Conservation (phyloP, 1,284 basidiomycete species). For the Malassezia furfur region DNA sequence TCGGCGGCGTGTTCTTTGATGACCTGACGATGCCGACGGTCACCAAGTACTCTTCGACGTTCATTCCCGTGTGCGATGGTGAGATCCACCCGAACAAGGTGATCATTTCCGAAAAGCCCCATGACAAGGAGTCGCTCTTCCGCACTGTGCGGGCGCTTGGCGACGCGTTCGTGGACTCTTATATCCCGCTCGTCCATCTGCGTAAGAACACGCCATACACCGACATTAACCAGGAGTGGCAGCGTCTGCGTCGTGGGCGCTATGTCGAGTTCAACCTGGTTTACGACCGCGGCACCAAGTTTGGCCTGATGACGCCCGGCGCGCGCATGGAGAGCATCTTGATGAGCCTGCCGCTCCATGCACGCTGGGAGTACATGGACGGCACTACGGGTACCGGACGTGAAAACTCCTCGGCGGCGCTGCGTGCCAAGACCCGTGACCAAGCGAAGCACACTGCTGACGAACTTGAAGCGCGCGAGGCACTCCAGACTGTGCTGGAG, state of each 20-base stretch:
- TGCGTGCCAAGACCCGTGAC: conserved; percentile 5
- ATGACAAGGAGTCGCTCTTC: conserved; percentile 39
- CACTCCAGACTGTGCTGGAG: conserved; percentile 27
- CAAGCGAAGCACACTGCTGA: conserved; percentile 7
- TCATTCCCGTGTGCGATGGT: conserved; percentile 34
- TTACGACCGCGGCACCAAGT: conserved; percentile 47
- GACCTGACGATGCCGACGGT: conserved; percentile 37
- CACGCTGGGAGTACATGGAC: conserved; percentile 47
- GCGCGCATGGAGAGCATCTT: conserved; percentile 47
- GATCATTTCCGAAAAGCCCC: conserved; percentile 24
- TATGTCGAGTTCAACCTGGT: conserved; percentile 48
- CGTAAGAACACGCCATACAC: conserved; percentile 30
- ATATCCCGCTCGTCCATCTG: conserved; percentile 37
- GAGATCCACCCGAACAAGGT: conserved; percentile 14
- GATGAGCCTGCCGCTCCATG: conserved; percentile 45
- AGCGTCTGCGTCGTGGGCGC: conserved; percentile 37
- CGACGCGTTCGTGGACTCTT: conserved; percentile 43
- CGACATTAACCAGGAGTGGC: conserved; percentile 33
- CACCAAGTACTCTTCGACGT: conserved; percentile 13
- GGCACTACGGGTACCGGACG: conserved; percentile 30
- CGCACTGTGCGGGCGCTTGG: conserved; percentile 36
- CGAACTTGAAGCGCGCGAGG: conserved; percentile 22
- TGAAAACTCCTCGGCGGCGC: conserved; percentile 22
- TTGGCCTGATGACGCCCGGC: conserved; percentile 45
- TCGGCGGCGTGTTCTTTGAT: conserved; percentile 96